These are phyloP conservation scores for Pseudonitzschia multiseries DNA, from an alignment of 108 stramenopile genomes.

Conservation along the genomic window DNA sequence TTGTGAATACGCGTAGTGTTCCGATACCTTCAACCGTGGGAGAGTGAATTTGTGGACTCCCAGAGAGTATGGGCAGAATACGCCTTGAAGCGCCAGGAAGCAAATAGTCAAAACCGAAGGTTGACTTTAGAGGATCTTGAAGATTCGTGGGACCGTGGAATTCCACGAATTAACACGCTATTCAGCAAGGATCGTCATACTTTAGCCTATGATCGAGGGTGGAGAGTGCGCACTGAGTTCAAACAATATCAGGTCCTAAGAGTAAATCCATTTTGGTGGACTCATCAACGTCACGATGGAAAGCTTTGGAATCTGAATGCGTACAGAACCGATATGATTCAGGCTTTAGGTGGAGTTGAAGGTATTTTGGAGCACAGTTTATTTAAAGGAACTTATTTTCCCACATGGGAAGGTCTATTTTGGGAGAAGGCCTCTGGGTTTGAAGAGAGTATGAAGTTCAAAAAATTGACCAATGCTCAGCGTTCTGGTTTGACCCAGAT, in stretches of 20 bases:
- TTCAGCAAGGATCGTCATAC: constrained; percentile 97
- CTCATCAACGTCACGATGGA: constrained; percentile 98
- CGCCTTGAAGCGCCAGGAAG: constrained; percentile 99
- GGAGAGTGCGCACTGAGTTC: constrained; percentile 97
- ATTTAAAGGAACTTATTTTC: constrained; percentile 99
- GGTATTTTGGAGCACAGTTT: constrained; percentile 99
- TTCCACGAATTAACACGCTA: constrained; percentile 99
- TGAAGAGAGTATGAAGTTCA: constrained; percentile 98
- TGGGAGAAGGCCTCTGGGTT: constrained; percentile 99
- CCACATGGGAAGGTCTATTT: constrained; percentile 99
- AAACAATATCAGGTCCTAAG: constrained; percentile 96
- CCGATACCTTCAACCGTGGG: constrained; percentile 99
- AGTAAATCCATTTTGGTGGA: constrained; percentile 99
- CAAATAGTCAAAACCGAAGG: constrained; percentile 97
- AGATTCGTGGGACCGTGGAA: constrained; percentile 99
- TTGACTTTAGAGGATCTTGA: constrained; percentile 99
- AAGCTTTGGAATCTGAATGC: constrained; percentile 99
- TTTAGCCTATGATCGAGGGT: constrained; percentile 97
- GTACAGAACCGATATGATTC: constrained; percentile 99
- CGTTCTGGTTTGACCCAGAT: constrained; percentile 99
- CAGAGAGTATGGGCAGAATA: constrained; percentile 99
- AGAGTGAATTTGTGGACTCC: constrained; percentile 98
- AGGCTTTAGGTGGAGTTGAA: constrained; percentile 98
- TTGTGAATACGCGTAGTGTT: constrained; percentile 48
- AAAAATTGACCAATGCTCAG: constrained; percentile 99